Percentiles rank a stretch among this genome's conserved stretches.
Evolutionary conservation across 345 rosid genomes (phyloP).

Genomic region (Eucalyptus pumila): DNA sequence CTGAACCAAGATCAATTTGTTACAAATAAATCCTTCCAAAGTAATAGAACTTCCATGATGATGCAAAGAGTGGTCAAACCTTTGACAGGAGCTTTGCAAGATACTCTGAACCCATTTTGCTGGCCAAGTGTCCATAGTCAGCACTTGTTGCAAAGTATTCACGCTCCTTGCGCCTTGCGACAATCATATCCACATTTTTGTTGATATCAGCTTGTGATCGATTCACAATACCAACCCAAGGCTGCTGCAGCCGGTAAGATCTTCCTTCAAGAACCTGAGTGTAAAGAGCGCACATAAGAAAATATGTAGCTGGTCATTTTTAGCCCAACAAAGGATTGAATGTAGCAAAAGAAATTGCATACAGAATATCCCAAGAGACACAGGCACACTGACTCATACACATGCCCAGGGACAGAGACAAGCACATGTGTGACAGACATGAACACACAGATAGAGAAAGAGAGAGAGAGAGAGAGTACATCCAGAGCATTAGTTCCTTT

Average conservation of each 20-base stretch:
- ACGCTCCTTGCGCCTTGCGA: slow-evolving; percentile 77
- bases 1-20: slow-evolving; percentile 22
- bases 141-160: slow-evolving; percentile 89
- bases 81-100: slow-evolving; percentile 91
- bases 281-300: neutral
- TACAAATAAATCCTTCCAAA: neutral
- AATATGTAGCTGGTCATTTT: neutral
- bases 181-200: slow-evolving; percentile 78
- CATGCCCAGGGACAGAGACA: neutral
- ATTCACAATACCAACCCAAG: slow-evolving; percentile 98
- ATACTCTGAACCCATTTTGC: slow-evolving; percentile 95
- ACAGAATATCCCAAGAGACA: neutral
- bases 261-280: slow-evolving; percentile 89
- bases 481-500: slow-evolving; percentile 94
- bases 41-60: neutral
- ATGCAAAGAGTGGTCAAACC: slow-evolving; percentile 19
- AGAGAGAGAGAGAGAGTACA: slow-evolving; percentile 25
- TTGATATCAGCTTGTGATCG: slow-evolving; percentile 98
- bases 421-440: neutral
- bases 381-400: neutral
- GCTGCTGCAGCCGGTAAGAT: slow-evolving; percentile 73
- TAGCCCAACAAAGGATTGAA: neutral
- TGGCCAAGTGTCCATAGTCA: slow-evolving; percentile 86
- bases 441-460: neutral
- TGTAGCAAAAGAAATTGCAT: neutral